Percentiles rank a stretch among this genome's conserved stretches.
Conservation (phyloP, 1,139 yeast genomes). For the Saccharomyces hybrid region DNA sequence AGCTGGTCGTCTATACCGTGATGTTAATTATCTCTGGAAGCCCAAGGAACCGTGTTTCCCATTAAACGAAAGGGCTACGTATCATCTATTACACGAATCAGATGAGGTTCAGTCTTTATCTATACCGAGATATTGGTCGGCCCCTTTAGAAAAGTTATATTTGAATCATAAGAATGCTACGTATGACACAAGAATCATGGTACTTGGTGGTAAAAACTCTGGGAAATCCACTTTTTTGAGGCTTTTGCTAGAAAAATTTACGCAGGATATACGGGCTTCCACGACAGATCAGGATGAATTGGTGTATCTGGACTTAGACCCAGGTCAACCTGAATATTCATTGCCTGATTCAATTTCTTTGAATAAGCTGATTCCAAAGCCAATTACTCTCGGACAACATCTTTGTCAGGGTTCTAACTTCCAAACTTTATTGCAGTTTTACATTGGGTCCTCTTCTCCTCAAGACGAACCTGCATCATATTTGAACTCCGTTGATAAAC, state of each 20-base stretch:
- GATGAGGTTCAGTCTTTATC: constrained; percentile 26
- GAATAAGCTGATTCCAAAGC: constrained; percentile 14
- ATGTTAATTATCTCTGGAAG: constrained; percentile 21
- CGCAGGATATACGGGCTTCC: constrained; percentile 2
- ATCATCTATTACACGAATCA: constrained; percentile 24
- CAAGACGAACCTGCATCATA: constrained; percentile 60
- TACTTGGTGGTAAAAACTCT: constrained; percentile 64
- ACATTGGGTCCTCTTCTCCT: constrained; percentile 69
- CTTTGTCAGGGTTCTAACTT: constrained; percentile 20
- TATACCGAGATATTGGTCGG: constrained; percentile 21
- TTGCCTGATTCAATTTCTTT: constrained; percentile 50
- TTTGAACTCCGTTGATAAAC: constrained; percentile 37
- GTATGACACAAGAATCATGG: constrained; percentile 34
- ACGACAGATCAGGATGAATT: constrained; percentile 17
- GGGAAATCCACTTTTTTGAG: constrained; percentile 77
- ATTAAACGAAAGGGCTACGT: constrained; percentile 9
- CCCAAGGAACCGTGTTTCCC: constrained; percentile 8
- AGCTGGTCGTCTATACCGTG: constrained; percentile 14
- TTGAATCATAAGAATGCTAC: constrained; percentile 15
- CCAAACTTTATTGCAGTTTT: constrained; percentile 36
- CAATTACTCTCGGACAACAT: constrained; percentile 20
- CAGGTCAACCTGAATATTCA: constrained; percentile 83
- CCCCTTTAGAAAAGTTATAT: constrained; percentile 14
- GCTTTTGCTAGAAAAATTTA: constrained; percentile 43
- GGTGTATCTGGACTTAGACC: constrained; percentile 70